phyloP scores from a whole-genome alignment of 805 yeast genomes.

The Priceomyces haplophilus region DNA sequence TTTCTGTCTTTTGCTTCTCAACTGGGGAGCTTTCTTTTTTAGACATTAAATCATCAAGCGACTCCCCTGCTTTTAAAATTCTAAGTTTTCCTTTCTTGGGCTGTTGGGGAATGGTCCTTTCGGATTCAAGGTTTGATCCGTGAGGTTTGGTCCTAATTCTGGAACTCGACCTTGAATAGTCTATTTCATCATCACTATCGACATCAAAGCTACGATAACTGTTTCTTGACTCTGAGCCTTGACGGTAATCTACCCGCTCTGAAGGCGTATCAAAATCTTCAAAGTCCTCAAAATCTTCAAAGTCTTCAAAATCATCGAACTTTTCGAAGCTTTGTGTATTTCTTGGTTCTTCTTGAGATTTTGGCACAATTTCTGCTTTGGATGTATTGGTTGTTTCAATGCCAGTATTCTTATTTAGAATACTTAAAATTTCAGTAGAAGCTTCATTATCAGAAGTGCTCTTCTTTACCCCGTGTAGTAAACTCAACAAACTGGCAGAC shows the following conservation, averaged over 20 bases:
- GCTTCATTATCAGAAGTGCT: background rate
- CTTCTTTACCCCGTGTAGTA: conserved; percentile 11
- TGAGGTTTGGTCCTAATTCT: background rate
- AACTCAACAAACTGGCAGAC: conserved; percentile 11
- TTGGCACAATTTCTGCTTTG: no score
- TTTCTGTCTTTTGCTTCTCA: background rate
- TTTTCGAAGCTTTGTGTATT: conserved; percentile 10
- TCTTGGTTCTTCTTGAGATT: no score
- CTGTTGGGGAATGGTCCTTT: background rate
- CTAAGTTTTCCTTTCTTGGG: conserved; percentile 12
- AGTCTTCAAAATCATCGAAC: conserved; percentile 17
- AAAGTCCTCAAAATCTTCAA: conserved; percentile 33
- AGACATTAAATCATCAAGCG: conserved; percentile 11
- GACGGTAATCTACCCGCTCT: conserved; percentile 9
- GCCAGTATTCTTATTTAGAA: background rate
- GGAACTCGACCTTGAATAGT: conserved; percentile 4
- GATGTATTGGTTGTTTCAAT: conserved; percentile 2
- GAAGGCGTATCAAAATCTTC: conserved; percentile 33
- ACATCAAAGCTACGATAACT: conserved; percentile 24
- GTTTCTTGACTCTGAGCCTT: conserved; percentile 1
- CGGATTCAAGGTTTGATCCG: background rate
- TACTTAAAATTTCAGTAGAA: conserved; percentile 9
- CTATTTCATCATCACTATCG: conserved; percentile 37
- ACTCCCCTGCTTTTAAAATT: conserved; percentile 29
- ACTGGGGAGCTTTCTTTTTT: background rate